phyloP scores from a whole-genome alignment of 2,329 filamentous ascomycete species.

The Chaetomium sp. region DNA sequence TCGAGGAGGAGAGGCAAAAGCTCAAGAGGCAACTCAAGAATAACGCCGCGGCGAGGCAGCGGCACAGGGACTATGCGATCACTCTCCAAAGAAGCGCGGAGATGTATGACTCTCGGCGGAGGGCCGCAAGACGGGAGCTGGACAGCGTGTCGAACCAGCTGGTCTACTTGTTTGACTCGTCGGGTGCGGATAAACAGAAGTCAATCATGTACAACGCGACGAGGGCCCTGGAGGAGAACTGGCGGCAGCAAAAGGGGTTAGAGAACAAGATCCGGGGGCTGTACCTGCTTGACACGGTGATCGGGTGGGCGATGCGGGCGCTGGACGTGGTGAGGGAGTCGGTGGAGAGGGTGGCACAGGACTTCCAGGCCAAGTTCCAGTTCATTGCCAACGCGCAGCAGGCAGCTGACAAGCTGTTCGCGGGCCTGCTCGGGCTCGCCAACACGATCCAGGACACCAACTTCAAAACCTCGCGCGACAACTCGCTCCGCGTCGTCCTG shows the following conservation, averaged over 20 bases:
- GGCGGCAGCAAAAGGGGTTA: not conserved
- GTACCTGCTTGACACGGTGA: constrained; percentile 6
- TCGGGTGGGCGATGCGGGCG: constrained; percentile 3
- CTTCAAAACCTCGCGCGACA: constrained; percentile 7
- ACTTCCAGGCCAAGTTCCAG: constrained; percentile 13
- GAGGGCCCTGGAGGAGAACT: not conserved
- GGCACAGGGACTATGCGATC: not conserved
- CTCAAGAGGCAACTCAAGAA: not conserved
- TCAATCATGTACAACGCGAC: not conserved
- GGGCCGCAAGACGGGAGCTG: not conserved
- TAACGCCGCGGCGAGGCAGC: not conserved
- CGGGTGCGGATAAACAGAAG: not conserved
- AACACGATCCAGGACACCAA: not conserved
- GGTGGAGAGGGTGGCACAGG: not conserved
- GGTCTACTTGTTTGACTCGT: not conserved
- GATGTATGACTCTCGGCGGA: not conserved
- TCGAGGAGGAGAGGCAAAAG: not conserved
- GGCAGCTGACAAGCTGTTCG: not conserved
- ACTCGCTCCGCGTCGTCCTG: constrained; percentile 9
- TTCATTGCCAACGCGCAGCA: constrained; percentile 2
- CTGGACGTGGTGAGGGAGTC: constrained; percentile 1
- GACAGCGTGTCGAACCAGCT: not conserved
- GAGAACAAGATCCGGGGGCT: constrained; percentile 6
- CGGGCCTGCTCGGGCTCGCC: constrained; percentile 1
- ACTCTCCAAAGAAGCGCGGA: not conserved